These are phyloP conservation scores for Mortierella sp. DNA, from an alignment of 371 early-diverging fungal species.

Conservation along the genomic window DNA sequence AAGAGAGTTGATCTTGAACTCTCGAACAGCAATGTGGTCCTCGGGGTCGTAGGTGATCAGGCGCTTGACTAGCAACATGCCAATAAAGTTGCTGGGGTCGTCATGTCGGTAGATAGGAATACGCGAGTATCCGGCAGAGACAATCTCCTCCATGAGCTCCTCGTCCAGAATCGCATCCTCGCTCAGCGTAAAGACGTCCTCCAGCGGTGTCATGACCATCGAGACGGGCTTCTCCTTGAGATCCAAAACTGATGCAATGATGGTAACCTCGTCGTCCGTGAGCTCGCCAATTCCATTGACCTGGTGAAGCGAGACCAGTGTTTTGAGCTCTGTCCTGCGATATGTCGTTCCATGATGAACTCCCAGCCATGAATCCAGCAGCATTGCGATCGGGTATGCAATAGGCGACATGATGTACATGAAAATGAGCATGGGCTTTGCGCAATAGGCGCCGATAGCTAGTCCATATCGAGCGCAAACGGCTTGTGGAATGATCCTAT, in stretches of 20 bases:
- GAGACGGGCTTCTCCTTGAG: conserved; percentile 87
- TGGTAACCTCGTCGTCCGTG: conserved; percentile 92
- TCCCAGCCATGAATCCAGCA: conserved; percentile 85
- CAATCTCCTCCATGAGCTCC: conserved; percentile 76
- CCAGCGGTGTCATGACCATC: conserved; percentile 89
- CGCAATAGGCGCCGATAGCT: conserved; percentile 82
- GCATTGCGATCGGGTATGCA: conserved; percentile 84
- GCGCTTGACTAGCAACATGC: conserved; percentile 91
- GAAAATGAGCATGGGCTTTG: conserved; percentile 70
- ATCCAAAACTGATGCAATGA: conserved; percentile 93
- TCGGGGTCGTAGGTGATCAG: conserved; percentile 90
- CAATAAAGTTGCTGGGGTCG: conserved; percentile 80
- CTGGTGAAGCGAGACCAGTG: conserved; percentile 89
- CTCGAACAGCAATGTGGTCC: conserved; percentile 78
- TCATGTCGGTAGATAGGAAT: conserved; percentile 86
- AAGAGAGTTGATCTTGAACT: conserved; percentile 78
- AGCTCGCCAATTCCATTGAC: conserved; percentile 87
- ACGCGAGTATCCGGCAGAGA: conserved; percentile 89
- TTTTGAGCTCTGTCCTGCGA: conserved; percentile 87
- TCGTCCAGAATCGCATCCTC: conserved; percentile 79
- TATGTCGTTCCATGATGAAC: conserved; percentile 86
- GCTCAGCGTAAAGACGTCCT: conserved; percentile 87
- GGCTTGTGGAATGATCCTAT: conserved; percentile 76
- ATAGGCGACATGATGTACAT: conserved; percentile 82
- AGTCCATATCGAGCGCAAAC: conserved; percentile 78